phyloP scores from a whole-genome alignment of 768 basidiomycete species.

The Mrakia blollopis region DNA sequence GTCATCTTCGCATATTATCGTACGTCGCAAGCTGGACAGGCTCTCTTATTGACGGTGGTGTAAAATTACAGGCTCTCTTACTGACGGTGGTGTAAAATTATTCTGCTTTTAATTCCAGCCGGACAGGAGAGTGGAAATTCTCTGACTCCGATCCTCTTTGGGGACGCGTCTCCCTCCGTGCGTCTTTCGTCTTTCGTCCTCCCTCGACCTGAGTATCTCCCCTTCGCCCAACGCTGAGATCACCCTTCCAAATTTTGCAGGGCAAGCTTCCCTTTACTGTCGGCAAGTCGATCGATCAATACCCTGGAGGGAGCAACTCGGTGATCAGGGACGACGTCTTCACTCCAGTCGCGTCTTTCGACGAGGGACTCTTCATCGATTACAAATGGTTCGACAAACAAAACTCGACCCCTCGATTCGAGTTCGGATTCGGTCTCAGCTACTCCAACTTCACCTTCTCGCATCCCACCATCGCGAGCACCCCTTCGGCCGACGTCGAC shows the following conservation, averaged over 20 bases:
- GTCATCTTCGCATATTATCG: slow-evolving; percentile 29
- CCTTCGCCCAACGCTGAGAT: not conserved
- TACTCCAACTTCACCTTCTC: slow-evolving; percentile 42
- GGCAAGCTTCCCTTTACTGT: slow-evolving; percentile 72
- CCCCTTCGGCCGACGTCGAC: slow-evolving; percentile 35
- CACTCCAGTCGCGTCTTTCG: slow-evolving; percentile 20
- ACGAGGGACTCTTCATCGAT: slow-evolving; percentile 30
- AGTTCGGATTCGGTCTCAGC: slow-evolving; percentile 34
- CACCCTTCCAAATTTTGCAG: not conserved
- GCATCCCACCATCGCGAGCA: slow-evolving; percentile 36
- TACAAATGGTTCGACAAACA: slow-evolving; percentile 48
- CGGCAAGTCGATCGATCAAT: slow-evolving; percentile 58
- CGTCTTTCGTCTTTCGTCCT: not conserved
- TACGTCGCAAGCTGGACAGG: not conserved
- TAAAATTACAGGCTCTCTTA: too few relatives aligned
- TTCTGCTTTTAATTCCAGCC: not conserved
- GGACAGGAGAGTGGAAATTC: slow-evolving; percentile 68
- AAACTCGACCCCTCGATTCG: slow-evolving; percentile 47
- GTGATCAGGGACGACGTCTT: slow-evolving; percentile 22
- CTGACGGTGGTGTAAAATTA: not conserved
- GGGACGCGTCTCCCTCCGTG: slow-evolving; percentile 61
- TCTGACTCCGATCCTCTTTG: slow-evolving; percentile 67
- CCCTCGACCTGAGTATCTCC: not conserved
- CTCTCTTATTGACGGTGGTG: not conserved
- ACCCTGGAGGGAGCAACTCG: slow-evolving; percentile 45